Conservation (phyloP, 306 rosid genomes). For the Dalbergia cultrata region DNA sequence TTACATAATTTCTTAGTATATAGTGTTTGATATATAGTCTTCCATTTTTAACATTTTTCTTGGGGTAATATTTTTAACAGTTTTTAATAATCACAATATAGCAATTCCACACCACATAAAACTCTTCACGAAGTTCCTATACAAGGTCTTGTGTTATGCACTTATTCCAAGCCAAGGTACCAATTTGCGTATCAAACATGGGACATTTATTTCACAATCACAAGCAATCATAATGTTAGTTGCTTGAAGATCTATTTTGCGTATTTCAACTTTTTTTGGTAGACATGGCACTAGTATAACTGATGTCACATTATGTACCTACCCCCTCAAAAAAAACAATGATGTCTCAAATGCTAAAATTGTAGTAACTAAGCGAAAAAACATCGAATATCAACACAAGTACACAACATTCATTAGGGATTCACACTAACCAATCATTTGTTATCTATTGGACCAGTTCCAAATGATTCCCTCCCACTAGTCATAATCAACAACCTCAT, state of each 20-base stretch:
- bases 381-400: not conserved
- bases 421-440: not conserved
- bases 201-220: not conserved
- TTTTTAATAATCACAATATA: too few species aligned
- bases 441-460: not conserved
- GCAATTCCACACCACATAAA: slow-evolving; percentile 20
- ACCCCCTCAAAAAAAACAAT: too few species aligned
- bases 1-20: too few species aligned
- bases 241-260: slow-evolving; percentile 21
- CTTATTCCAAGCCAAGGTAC: slow-evolving; percentile 16
- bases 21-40: too few species aligned
- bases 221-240: slow-evolving; percentile 3
- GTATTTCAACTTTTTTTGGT: not conserved
- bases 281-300: not conserved
- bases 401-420: not conserved
- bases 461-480: slow-evolving; percentile 16
- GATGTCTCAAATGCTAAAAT: not conserved
- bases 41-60: too few species aligned
- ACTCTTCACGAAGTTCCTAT: not conserved
- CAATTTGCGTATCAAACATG: slow-evolving; percentile 10
- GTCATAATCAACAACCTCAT: not conserved
- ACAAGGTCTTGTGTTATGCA: not conserved
- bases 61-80: too few species aligned
- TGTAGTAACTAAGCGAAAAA: not conserved
- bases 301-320: not conserved